Percentiles rank a stretch among this genome's conserved stretches.
These are phyloP conservation scores for Metarhizium album DNA, from an alignment of 2,329 filamentous ascomycete species.

Conservation along the genomic window DNA sequence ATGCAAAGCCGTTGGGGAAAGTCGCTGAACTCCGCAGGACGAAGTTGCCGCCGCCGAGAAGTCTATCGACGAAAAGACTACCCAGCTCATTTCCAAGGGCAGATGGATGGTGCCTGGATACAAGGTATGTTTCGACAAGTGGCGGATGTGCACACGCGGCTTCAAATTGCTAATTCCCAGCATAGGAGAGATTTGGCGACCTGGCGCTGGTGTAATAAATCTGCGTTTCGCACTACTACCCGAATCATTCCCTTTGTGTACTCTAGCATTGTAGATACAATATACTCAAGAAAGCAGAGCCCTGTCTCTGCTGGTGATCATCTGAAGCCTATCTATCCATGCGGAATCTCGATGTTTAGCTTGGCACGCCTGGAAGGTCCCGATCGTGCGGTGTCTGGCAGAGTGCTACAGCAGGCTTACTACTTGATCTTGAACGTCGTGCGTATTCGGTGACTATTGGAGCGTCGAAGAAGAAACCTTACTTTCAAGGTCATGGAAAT, in stretches of 20 bases:
- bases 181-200: slow-evolving; percentile 96
- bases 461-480: background rate
- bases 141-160: background rate
- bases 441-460: too few species aligned
- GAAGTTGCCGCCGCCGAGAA: slow-evolving; percentile 90
- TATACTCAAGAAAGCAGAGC: slow-evolving; percentile 23
- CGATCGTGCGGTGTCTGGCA: background rate
- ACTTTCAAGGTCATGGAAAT: background rate
- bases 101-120: slow-evolving; percentile 98
- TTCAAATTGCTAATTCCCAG: slow-evolving; percentile 32
- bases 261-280: slow-evolving; percentile 63
- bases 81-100: slow-evolving; percentile 90
- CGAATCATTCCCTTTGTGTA: slow-evolving; percentile 43
- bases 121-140: slow-evolving; percentile 57
- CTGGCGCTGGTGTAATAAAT: slow-evolving; percentile 77
- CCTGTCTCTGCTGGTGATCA: slow-evolving; percentile 23
- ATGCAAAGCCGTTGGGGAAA: background rate
- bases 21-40: slow-evolving; percentile 48
- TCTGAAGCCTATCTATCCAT: background rate
- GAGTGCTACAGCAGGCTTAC: background rate
- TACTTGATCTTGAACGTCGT: background rate
- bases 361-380: background rate
- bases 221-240: slow-evolving; percentile 25
- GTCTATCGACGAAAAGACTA: slow-evolving; percentile 95
- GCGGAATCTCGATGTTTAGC: background rate